Evolutionary conservation across 2,329 filamentous ascomycete genomes (phyloP), one percentile per base, ranked within the genome.

Genomic region (Fusarium drepaniforme): DNA sequence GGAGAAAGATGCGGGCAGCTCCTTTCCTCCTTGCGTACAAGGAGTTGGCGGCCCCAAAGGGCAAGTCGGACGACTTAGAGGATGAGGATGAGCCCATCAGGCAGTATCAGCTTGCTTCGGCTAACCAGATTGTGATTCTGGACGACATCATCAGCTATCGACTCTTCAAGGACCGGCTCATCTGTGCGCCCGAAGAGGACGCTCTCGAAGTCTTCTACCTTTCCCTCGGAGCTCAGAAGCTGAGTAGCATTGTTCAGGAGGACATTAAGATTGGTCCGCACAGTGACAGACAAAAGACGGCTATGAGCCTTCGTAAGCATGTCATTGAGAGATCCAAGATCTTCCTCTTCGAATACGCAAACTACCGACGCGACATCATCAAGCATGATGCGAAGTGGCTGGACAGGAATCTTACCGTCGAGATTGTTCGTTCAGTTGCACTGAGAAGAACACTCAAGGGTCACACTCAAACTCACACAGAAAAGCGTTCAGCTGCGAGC

Each of bases 141-240:
- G 95, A 98, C 80, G 96, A 98, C 78, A 96, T 97, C 77, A 93
- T 94, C 78, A 95, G 93, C 79, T 98, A 96, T 81, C 92, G 93
- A 38, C 87, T 97, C 2, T 99, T 99, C 87, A 96, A 96, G 80
- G 91, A 95, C 63, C 90, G 91, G 72, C 87, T 99, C 35, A 88
- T 97, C 33, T 95, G 93, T 71, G 95, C 96, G 0, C 97, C 97
- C 0, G 94, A 98, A 81, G 97, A 99, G 80, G 97, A 98, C 73
- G 81, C 85, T 0, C 86, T 99, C 2, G 97, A 99, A 81, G 88
- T 89, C 2, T 96, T 99, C 73, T 99, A 99, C 82, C 84, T 91
- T 40, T 89, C 92, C 9, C 91, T 99, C 5, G 97, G 97, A 2
- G 93, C 95, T 5, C 89, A 92, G 53, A 91, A 90, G 65, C 87